Base-by-base conservation (phyloP, 371 early-diverging fungal genomes). In the Rhizopus microsporus region DNA sequence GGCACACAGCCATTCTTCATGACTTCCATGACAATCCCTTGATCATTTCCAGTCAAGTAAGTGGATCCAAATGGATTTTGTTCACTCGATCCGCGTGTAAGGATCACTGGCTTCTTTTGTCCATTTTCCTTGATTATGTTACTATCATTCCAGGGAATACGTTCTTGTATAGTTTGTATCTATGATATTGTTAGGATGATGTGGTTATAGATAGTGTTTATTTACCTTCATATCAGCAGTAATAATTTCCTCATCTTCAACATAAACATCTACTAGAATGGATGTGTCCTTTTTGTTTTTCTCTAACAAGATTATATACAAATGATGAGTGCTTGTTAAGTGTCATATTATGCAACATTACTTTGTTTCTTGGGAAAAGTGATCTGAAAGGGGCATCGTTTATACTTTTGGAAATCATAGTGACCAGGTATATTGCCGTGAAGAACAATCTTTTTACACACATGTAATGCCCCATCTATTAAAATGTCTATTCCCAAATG, bases 351-450 rank as follows among this genome's bases (percentile, higher is more conserved):
- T 49, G 23, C 3, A 0, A 6, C 6, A 29, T 56, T 59, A 68
- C 68, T 57, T 10, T 62, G 58, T 54, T 61, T 39, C 51, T 73
- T 60, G n/a, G 77, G 63, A 54, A 79, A 59, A 38, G 67, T 58
- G 5, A 83, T 42, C 37, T 72, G 59, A 48, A 75, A 84, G 5
- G 83, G 83, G 51, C 84, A 84, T 53, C 83, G 72, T 54, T 83
- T 81, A 56, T 86, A 90, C 83, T 81, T 77, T 56, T 83, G 82
- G 46, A 91, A 88, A 60, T 89, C 87, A 71, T 80, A 85, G 56
- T 88, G 90, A 2, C 90, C 88, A 12, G 87, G 87, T 0, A 84
- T 63, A 60, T 92, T 92, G n/a, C 82, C 80, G 65, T 92, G 91
- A 53, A 90, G 67, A 6, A 90, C 68, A 33, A 92, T 78, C 69